Base-by-base conservation (phyloP, 2,329 filamentous ascomycete species). In the Fusarium tanahbumbuense region DNA sequence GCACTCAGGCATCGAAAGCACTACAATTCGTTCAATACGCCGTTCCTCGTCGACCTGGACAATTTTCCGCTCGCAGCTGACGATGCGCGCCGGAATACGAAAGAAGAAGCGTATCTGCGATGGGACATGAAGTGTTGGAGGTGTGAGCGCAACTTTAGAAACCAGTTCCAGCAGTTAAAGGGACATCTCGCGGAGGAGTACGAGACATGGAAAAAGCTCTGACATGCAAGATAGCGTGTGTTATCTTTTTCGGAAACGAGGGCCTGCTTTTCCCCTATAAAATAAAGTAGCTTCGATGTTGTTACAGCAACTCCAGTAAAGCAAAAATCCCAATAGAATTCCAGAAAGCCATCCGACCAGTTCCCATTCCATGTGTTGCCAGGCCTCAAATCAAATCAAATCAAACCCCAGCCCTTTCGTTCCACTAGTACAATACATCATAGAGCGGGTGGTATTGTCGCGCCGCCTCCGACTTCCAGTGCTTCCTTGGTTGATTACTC, bases 11-110 rank as follows among this genome's bases (percentile, higher is more conserved):
- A 95, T 77, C 86, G 89, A 69, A 95, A 94, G 78, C 96, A 98
- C 81, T 98, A 98, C 81, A 93, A 96, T 76, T 96, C 92, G 69
- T 98, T 98, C 81, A 89, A 88, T 32, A 97, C 94, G 55, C 87
- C 88, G 6, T 99, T 98, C 78, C 88, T 99, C 23, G 87, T 98
- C 15, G 84, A 86, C 18, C 76, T 98, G 27, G 89, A 89, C 23
- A 92, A 94, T 64, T 95, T 98, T 52, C 95, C 96, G 7, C 81
- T 98, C 30, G 83, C 85, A 0, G 67, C 82, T 27, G 87, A 90
- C 57, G 93, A 97, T 77, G 79, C 81, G 47, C 82, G 93, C 63
- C 84, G 90, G 68, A 77, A 88, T 59, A 86, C 88, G 1, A 80
- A 79, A 61, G 81, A 85, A 57, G 82, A 85, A 55, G 84, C 85